Evolutionary conservation across 2,329 filamentous ascomycete species (phyloP).

Genomic region (Epichloe glyceriae): DNA sequence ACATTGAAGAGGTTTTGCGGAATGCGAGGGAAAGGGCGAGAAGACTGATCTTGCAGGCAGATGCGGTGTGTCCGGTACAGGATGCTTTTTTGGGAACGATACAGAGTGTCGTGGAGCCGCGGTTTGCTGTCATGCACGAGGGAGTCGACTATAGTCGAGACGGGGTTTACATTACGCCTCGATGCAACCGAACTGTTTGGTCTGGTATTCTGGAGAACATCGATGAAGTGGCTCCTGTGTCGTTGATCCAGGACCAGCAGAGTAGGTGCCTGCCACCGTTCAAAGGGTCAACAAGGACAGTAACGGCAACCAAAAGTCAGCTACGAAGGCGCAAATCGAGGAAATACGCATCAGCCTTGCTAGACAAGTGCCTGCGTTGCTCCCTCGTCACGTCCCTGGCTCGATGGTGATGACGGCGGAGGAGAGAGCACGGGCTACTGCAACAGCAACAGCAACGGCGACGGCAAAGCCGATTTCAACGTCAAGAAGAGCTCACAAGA

Average conservation of each 20-base stretch:
- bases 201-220: conserved; percentile 1
- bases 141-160: background rate
- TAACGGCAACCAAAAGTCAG: background rate
- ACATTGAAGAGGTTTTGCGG: conserved; percentile 2
- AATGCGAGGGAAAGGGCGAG: background rate
- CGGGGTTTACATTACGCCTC: conserved; percentile 3
- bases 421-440: background rate
- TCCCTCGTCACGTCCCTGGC: conserved; percentile 3
- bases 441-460: background rate
- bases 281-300: background rate
- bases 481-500: background rate
- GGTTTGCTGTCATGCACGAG: background rate
- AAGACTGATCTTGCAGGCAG: background rate
- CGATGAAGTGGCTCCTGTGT: background rate
- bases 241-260: background rate
- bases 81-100: background rate
- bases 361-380: conserved; percentile 1
- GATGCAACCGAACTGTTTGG: conserved; percentile 1
- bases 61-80: background rate
- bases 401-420: background rate
- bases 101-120: background rate
- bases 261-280: background rate
- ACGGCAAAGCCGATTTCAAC: background rate
- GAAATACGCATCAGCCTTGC: background rate
- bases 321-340: background rate